These are phyloP conservation scores for Capronia epimyces DNA, from an alignment of 2,329 filamentous ascomycete species.

Conservation along the genomic window DNA sequence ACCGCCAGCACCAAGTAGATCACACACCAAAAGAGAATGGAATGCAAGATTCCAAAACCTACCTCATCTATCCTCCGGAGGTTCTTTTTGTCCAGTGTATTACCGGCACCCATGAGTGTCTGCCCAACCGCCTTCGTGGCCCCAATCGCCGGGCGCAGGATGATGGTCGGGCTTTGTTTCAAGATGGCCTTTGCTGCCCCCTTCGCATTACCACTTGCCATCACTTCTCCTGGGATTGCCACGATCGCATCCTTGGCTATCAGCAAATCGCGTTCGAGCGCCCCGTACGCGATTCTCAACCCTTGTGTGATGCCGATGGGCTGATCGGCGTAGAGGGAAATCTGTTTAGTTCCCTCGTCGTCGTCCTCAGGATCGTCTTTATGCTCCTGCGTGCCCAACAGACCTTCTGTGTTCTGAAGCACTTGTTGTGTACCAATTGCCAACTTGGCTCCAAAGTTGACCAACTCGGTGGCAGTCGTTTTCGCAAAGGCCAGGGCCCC, in stretches of 20 bases:
- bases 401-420: conserved; percentile 78
- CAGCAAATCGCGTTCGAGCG: conserved; percentile 80
- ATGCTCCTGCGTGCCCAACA: conserved; percentile 52
- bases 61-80: conserved; percentile 80
- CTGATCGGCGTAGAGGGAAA: conserved; percentile 90
- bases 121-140: conserved; percentile 83
- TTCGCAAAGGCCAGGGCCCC: conserved; percentile 84
- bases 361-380: conserved; percentile 57
- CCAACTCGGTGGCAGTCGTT: conserved; percentile 89
- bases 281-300: conserved; percentile 72
- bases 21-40: conserved; percentile 2
- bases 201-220: conserved; percentile 76
- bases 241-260: conserved; percentile 86
- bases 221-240: conserved; percentile 83
- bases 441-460: conserved; percentile 87
- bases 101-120: conserved; percentile 85
- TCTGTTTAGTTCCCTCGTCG: conserved; percentile 67
- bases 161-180: conserved; percentile 82
- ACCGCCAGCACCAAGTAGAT: too few relatives aligned
- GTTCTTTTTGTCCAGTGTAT: conserved; percentile 79
- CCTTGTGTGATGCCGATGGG: conserved; percentile 84
- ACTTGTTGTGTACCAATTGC: conserved; percentile 93
- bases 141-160: conserved; percentile 84
- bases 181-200: conserved; percentile 74
- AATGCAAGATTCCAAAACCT: conserved; percentile 42